These are phyloP conservation scores for Saccharomyces hybrid DNA, from an alignment of 1,139 yeast species.

Conservation along the genomic window DNA sequence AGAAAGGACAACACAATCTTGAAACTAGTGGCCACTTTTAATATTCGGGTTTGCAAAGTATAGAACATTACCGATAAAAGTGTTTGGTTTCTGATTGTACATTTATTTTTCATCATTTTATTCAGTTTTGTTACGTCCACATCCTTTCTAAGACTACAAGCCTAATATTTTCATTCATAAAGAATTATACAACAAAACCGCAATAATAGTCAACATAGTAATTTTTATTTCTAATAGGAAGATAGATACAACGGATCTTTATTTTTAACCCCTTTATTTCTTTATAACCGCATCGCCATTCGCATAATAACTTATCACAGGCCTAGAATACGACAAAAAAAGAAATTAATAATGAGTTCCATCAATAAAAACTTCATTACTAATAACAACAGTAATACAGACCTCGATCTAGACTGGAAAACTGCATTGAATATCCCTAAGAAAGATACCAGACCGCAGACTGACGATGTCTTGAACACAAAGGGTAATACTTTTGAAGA, in stretches of 20 bases:
- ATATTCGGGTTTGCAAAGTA: background rate
- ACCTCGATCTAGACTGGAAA: conserved; percentile 50
- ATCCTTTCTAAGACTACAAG: background rate
- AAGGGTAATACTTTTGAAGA: conserved; percentile 91
- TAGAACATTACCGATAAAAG: background rate
- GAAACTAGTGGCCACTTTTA: background rate
- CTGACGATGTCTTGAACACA: conserved; percentile 90
- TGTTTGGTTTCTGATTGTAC: background rate
- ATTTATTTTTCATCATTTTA: background rate
- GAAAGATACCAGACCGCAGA: conserved; percentile 87
- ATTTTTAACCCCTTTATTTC: background rate
- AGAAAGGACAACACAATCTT: background rate
- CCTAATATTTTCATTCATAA: background rate
- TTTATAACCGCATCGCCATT: background rate
- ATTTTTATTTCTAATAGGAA: background rate
- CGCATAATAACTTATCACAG: background rate
- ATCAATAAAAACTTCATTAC: conserved; percentile 1
- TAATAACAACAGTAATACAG: conserved; percentile 7
- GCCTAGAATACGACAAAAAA: background rate
- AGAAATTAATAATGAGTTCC: background rate
- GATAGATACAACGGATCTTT: background rate
- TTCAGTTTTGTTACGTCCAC: background rate
- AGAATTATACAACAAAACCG: background rate
- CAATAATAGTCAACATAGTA: background rate
- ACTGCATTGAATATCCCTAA: conserved; percentile 63